Evolutionary conservation across 75 land plant species (phyloP).

Genomic region (Chamaecyparis obtusa): DNA sequence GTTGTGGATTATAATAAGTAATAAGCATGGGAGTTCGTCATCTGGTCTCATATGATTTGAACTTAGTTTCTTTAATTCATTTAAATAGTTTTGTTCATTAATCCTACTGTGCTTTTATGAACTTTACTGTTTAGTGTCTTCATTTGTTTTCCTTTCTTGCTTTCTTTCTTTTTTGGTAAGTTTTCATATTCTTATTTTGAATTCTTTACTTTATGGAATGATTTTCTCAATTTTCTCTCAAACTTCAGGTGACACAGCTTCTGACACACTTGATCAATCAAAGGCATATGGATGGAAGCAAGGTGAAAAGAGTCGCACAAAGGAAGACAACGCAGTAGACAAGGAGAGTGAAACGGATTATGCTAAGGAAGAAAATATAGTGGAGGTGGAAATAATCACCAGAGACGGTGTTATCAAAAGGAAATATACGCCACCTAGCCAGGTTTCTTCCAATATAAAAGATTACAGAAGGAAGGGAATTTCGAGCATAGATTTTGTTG

Average conservation of each 20-base stretch:
- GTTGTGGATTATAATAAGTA: neutral
- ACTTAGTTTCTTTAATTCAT: neutral
- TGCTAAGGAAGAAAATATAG: slow-evolving; percentile 3
- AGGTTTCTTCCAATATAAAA: slow-evolving; percentile 20
- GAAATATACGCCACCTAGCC: slow-evolving; percentile 19
- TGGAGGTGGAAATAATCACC: slow-evolving; percentile 43
- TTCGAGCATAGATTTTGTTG: slow-evolving; percentile 72
- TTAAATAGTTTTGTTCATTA: neutral
- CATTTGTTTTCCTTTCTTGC: neutral
- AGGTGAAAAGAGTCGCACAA: neutral
- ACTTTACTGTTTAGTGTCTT: neutral
- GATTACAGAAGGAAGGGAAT: slow-evolving; percentile 28
- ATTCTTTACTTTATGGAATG: neutral
- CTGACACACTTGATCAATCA: neutral
- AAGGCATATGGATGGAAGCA: neutral
- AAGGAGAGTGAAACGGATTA: slow-evolving; percentile 10
- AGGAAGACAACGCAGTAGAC: slow-evolving; percentile 10
- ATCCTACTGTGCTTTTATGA: neutral
- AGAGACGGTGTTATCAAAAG: slow-evolving; percentile 35
- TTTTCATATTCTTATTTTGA: neutral
- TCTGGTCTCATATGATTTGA: neutral
- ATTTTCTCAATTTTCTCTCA: neutral
- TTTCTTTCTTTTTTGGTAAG: neutral
- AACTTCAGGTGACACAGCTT: neutral
- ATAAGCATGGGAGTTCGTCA: neutral